Conservation (phyloP, 1,284 basidiomycete genomes). For the Hortiboletus rubellus region DNA sequence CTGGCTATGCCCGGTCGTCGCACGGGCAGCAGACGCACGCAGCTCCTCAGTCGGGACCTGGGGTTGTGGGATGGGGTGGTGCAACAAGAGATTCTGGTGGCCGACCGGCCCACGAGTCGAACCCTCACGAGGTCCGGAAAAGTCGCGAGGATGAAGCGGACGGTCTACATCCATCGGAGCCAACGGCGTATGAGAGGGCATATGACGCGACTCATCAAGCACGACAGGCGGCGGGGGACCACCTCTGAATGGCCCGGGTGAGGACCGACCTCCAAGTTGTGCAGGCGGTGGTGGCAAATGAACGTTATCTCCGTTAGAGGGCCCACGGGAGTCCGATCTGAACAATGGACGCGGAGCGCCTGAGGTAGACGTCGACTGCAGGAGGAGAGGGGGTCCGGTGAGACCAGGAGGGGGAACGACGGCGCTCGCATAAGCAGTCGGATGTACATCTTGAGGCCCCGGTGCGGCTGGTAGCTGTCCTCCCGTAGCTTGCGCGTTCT, state of each 20-base stretch:
- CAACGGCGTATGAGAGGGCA: constrained; percentile 65
- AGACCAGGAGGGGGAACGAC: constrained; percentile 66
- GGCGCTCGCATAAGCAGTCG: constrained; percentile 85
- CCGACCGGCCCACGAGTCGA: constrained; percentile 49
- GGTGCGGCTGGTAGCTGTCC: constrained; percentile 80
- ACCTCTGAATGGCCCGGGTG: constrained; percentile 71
- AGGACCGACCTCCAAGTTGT: constrained; percentile 45
- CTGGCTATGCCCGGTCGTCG: constrained; percentile 41
- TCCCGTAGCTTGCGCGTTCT: constrained; percentile 80
- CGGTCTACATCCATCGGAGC: constrained; percentile 85
- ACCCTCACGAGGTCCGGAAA: constrained; percentile 48
- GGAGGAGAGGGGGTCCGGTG: constrained; percentile 59
- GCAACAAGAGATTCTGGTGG: constrained; percentile 57
- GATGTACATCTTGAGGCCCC: constrained; percentile 92
- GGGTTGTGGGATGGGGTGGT: constrained; percentile 63
- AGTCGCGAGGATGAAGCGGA: constrained; percentile 57
- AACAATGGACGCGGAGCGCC: constrained; percentile 49
- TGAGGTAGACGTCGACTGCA: constrained; percentile 49
- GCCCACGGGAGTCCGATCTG: constrained; percentile 64
- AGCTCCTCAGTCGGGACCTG: constrained; percentile 49
- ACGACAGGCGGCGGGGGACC: constrained; percentile 77
- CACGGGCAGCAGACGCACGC: constrained; percentile 41
- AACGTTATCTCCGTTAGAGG: constrained; percentile 48
- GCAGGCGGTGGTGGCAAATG: constrained; percentile 62
- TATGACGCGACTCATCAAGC: constrained; percentile 66